A percentile compares a stretch with the other conserved stretches of the same genome.
phyloP scores from a whole-genome alignment of 1,284 basidiomycete genomes.

The Moesziomyces antarcticus region DNA sequence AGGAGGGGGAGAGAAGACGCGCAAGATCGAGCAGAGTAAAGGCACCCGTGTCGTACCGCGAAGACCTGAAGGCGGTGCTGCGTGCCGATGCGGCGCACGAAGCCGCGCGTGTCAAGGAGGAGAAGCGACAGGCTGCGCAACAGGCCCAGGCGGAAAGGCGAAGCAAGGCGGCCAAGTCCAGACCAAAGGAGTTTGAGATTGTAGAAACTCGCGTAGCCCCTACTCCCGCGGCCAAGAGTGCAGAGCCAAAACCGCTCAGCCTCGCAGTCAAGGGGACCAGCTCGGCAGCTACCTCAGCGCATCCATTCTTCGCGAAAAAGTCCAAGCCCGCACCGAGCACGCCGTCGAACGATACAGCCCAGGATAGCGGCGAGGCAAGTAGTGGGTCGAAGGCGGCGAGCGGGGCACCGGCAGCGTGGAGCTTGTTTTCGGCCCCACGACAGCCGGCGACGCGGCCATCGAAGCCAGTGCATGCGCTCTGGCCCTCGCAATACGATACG shows the following conservation, averaged over 20 bases:
- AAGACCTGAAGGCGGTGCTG: slow-evolving; percentile 49
- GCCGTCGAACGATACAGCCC: neutral
- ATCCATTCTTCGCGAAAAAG: slow-evolving; percentile 42
- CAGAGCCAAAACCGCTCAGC: slow-evolving; percentile 17
- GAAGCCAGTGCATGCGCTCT: slow-evolving; percentile 23
- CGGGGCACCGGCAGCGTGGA: slow-evolving; percentile 25
- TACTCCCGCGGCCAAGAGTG: neutral
- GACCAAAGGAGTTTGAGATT: slow-evolving; percentile 15
- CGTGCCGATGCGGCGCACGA: slow-evolving; percentile 36
- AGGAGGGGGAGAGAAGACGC: slow-evolving; percentile 2
- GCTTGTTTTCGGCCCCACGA: slow-evolving; percentile 30
- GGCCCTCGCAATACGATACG: slow-evolving; percentile 19
- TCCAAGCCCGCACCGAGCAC: slow-evolving; percentile 6
- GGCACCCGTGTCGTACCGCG: slow-evolving; percentile 33
- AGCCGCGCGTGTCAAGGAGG: slow-evolving; percentile 16
- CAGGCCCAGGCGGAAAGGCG: slow-evolving; percentile 7
- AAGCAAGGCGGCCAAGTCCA: neutral
- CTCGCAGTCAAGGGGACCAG: slow-evolving; percentile 34
- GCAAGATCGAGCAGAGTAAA: slow-evolving; percentile 23
- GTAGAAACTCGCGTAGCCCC: slow-evolving; percentile 14
- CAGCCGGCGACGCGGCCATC: slow-evolving; percentile 12
- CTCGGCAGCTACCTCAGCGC: slow-evolving; percentile 14
- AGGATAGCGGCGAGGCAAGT: too few species aligned
- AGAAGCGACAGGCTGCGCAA: slow-evolving; percentile 12
- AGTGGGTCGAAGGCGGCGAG: too few species aligned